Base-by-base conservation (phyloP, 441 rosid genomes). In the Mallotus repandus region DNA sequence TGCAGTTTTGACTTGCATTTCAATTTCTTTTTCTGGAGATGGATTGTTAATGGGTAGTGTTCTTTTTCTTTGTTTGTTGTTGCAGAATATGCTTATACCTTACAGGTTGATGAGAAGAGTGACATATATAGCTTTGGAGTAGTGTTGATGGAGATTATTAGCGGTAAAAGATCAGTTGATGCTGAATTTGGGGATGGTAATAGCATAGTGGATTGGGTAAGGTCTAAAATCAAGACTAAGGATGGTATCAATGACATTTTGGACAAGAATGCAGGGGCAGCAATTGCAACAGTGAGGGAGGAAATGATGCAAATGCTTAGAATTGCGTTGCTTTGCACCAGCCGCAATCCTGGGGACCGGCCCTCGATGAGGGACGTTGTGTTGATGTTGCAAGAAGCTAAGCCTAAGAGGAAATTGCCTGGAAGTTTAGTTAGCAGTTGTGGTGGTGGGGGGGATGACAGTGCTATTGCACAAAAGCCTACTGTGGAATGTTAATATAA, bases 281-380 rank as follows among this genome's bases (percentile, higher is more conserved):
- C 96, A 0, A 84, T 91, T 63, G 73, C 84, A 18, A 73, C 91
- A 0, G 90, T 89, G 43, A 85, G 90, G 83, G 94, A 93, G 71
- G 98, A 93, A 77, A 95, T 95, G 98, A 87, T 88, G 81, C 94
- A 93, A 74, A 82, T 93, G 88, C 78, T 95, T 19, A 84, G 85
- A 69, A 93, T 95, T 56, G 99, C 99, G 3, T 63, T 91, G 86
- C 80, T 90, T 2, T 95, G 99, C 81, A 95, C 95, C 0, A 83
- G 90, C 65, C 81, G 83, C 18, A 93, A 87, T 72, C 99, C 98
- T 38, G 88, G 85, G 0, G 98, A 93, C 61, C 85, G 99, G 56
- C 99, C 99, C 2, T 87, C 95, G 1, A 95, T 95, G 99, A 90
- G 99, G 83, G 99, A 95, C 57, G 99, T 91, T 9, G 86, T 95